Evolutionary conservation across 2,329 filamentous ascomycete genomes (phyloP), one percentile per base, ranked within the genome.

Genomic region (Fusarium sp.): DNA sequence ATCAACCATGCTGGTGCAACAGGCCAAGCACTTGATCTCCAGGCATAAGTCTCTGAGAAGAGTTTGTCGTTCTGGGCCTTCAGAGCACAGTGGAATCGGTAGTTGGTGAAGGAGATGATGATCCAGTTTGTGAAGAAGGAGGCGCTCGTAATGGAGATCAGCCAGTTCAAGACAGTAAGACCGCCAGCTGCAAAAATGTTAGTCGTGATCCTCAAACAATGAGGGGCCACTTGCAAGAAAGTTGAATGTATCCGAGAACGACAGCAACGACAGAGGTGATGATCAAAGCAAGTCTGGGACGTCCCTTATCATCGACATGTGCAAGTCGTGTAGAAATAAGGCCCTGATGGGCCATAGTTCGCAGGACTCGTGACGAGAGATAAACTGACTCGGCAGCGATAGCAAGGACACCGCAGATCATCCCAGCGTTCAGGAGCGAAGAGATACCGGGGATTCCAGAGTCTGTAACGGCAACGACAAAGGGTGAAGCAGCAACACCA

Each of bases 71-170:
- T 66, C 36, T 75, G 72, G 6, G 58, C 60, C 8, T 62, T 58
- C 20, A 74, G 52, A 2, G 72, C 72, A 32, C 66, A 57, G 15
- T 72, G 72, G 42, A 75, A 75, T 17, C 68, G 62, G n/a, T 60
- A 75, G 39, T 51, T 63, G 11, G 72, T 72, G 34, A 74, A 74
- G 22, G 64, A 52, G 9, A 74, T 72, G 20, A 75, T 74, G 24
- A 72, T 68, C 72, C 72, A 75, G 39, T 70, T 74, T 20, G 59
- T 66, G 38, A 75, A 75, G 42, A 74, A 75, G 1, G 71, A 75
- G 4, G 72, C 72, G 13, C 72, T 75, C 11, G 72, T 75, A 15
- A 72, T 73, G 2, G 73, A 75, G 8, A 75, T 51, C 6, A 75
- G 32, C 72, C 73, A 75, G 34, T 66, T 75, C 6, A 75, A 24